Evolutionary conservation across 2,329 filamentous ascomycete species (phyloP).

Genomic region (Byssochlamys sp.): DNA sequence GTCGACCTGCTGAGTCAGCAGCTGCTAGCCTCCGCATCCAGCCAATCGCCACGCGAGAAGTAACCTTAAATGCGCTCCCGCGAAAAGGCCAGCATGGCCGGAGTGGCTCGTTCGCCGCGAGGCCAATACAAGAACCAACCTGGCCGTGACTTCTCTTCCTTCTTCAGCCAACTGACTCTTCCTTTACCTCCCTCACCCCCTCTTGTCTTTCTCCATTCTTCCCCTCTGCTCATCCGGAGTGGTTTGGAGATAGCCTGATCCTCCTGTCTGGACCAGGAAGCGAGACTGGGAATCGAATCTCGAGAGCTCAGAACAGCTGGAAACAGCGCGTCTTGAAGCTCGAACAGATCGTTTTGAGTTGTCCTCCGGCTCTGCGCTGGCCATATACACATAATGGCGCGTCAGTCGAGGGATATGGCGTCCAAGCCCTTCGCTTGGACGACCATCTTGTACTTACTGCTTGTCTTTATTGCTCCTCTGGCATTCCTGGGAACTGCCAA

Average conservation of each 20-base stretch:
- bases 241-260: conserved; percentile 1
- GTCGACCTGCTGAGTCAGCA: conserved; percentile 20
- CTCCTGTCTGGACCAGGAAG: conserved; percentile 1
- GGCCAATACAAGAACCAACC: conserved; percentile 23
- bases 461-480: conserved; percentile 75
- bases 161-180: conserved; percentile 9
- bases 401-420: conserved; percentile 52
- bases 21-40: neutral
- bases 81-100: conserved; percentile 39
- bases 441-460: conserved; percentile 80
- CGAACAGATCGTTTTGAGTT: conserved; percentile 2
- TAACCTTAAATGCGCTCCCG: conserved; percentile 24
- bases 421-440: conserved; percentile 72
- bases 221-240: conserved; percentile 3
- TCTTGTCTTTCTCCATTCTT: conserved; percentile 10
- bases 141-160: conserved; percentile 10
- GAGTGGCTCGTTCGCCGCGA: conserved; percentile 20
- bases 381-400: conserved; percentile 42
- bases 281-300: neutral
- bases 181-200: conserved; percentile 12
- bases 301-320: neutral
- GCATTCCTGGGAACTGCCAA: conserved; percentile 68
- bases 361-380: neutral
- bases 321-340: neutral
- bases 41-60: conserved; percentile 31